A percentile compares a stretch with the other conserved stretches of the same genome.
Conservation (phyloP, 2,329 filamentous ascomycete species). For the Golovinomyces cichoracearum region DNA sequence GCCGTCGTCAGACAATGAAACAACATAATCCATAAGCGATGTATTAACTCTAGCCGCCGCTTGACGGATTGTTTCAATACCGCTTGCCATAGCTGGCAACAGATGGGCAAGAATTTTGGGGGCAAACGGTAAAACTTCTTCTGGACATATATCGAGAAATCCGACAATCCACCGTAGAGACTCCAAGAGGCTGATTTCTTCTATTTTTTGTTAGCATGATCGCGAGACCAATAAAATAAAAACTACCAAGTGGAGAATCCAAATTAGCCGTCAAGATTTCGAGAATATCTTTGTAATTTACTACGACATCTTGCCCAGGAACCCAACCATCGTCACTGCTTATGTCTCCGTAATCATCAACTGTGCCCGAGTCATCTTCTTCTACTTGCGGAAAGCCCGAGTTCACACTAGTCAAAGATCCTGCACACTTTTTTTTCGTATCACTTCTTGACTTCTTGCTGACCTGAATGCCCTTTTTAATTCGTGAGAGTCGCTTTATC, state of each 20-base stretch:
- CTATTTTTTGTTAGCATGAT: conserved; percentile 19
- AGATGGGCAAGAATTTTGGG: conserved; percentile 79
- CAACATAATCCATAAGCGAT: conserved; percentile 79
- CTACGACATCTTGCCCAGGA: conserved; percentile 83
- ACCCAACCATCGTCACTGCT: conserved; percentile 81
- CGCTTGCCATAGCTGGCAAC: conserved; percentile 78
- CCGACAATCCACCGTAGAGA: conserved; percentile 85
- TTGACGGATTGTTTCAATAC: conserved; percentile 65
- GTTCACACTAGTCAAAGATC: conserved; percentile 39
- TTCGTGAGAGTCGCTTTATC: conserved; percentile 76
- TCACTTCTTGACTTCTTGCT: conserved; percentile 41
- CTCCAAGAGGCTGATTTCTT: conserved; percentile 78
- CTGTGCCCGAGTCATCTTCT: conserved; percentile 30
- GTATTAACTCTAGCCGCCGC: conserved; percentile 75
- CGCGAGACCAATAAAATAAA: neutral
- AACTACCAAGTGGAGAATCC: conserved; percentile 48
- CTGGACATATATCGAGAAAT: conserved; percentile 90
- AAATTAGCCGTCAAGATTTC: conserved; percentile 78
- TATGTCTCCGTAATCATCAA: conserved; percentile 29
- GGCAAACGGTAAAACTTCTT: conserved; percentile 85
- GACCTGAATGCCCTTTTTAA: conserved; percentile 79
- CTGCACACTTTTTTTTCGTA: conserved; percentile 41
- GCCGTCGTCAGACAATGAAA: conserved; percentile 53
- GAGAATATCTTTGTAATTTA: conserved; percentile 75
- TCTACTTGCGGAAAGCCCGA: conserved; percentile 28